Conservation (phyloP, 805 yeast genomes). For the Blastobotrys chiropterorum region DNA sequence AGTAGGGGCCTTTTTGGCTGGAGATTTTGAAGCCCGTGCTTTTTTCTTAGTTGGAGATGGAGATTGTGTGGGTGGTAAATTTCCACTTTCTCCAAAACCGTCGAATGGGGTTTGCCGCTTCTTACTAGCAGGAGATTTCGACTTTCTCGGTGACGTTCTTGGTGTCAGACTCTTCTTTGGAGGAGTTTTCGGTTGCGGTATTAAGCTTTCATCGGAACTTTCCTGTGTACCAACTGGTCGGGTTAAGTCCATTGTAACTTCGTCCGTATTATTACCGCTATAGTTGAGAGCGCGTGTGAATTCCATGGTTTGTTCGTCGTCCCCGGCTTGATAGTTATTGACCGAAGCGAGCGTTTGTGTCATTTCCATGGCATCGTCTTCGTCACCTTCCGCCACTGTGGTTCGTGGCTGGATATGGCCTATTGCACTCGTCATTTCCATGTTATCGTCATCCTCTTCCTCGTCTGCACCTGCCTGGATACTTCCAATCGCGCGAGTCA, state of each 20-base stretch:
- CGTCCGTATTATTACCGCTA: not conserved
- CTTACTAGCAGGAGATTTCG: not conserved
- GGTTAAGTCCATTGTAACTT: not conserved
- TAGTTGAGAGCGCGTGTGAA: conserved; percentile 5
- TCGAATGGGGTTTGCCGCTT: not conserved
- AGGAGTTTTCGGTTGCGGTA: not conserved
- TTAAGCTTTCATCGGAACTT: not conserved
- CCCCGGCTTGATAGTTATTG: not conserved
- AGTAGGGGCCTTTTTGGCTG: not conserved
- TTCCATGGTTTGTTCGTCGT: conserved; percentile 6
- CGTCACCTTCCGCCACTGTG: not conserved
- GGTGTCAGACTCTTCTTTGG: not conserved
- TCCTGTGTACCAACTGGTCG: not conserved
- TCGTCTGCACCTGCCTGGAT: not conserved
- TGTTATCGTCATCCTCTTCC: conserved; percentile 1
- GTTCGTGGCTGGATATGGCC: conserved; percentile 1
- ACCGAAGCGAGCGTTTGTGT: not conserved
- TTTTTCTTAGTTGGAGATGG: not conserved
- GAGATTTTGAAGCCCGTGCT: conserved; percentile 5
- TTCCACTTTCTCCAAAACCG: not conserved
- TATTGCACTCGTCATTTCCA: conserved; percentile 10
- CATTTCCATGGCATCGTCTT: conserved; percentile 4
- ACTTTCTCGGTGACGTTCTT: not conserved
- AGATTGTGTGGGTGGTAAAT: not conserved
- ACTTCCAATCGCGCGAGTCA: conserved; percentile 1